Percentiles rank a stretch among this genome's conserved stretches.
Conservation (phyloP, 345 rosid genomes). For the Laguncularia racemosa region DNA sequence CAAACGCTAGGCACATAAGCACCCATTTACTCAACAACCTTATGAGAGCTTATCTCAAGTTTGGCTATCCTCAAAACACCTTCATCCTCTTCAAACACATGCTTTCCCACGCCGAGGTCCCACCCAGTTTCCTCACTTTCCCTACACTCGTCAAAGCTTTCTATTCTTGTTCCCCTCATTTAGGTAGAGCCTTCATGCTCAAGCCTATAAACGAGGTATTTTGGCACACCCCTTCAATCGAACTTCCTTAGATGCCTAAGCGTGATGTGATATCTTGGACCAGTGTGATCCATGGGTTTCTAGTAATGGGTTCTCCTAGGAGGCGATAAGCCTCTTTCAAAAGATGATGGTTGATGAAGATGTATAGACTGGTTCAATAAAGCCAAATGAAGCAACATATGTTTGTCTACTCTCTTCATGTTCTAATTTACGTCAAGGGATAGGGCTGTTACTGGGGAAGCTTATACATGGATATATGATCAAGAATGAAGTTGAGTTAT, state of each 20-base stretch:
- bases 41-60: slow-evolving; percentile 46
- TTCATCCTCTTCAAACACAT: slow-evolving; percentile 47
- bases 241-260: slow-evolving; percentile 48
- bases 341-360: slow-evolving; percentile 26
- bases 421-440: slow-evolving; percentile 40
- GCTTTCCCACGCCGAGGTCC: slow-evolving; percentile 39
- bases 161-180: slow-evolving; percentile 15
- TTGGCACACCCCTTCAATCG: slow-evolving; percentile 39
- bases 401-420: slow-evolving; percentile 54
- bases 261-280: slow-evolving; percentile 75
- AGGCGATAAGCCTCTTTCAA: slow-evolving; percentile 30
- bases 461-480: too few species aligned
- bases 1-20: slow-evolving; percentile 23
- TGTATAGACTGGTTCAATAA: slow-evolving; percentile 10
- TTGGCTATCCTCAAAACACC: slow-evolving; percentile 23
- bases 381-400: slow-evolving; percentile 64
- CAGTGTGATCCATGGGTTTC: slow-evolving; percentile 54
- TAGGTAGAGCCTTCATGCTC: slow-evolving; percentile 45
- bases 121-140: slow-evolving; percentile 48
- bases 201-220: slow-evolving; percentile 37
- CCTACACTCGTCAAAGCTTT: slow-evolving; percentile 59
- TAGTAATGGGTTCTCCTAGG: slow-evolving; percentile 28
- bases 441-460: slow-evolving; percentile 38
- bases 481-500: slow-evolving; percentile 24
- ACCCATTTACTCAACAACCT: slow-evolving; percentile 50